These are phyloP conservation scores for Alternaria conjuncta DNA, from an alignment of 2,329 filamentous ascomycete species.

Conservation along the genomic window DNA sequence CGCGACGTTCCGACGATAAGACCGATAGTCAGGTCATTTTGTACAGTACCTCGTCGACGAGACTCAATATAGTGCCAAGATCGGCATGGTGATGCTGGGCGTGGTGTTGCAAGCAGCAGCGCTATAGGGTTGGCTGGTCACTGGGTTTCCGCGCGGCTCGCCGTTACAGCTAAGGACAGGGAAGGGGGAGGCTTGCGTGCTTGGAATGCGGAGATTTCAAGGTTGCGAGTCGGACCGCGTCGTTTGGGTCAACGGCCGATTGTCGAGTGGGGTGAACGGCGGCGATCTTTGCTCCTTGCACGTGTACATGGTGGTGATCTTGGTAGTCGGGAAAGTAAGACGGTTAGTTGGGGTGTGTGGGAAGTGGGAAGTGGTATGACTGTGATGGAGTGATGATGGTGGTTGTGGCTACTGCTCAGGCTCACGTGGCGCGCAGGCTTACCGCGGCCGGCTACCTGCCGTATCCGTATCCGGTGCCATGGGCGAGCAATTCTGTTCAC, in stretches of 20 bases:
- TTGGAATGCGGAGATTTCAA: neutral
- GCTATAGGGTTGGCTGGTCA: neutral
- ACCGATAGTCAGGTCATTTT: neutral
- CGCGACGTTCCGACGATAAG: neutral
- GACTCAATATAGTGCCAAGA: neutral
- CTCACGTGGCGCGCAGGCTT: neutral
- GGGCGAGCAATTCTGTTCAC: neutral
- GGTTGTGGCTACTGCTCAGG: neutral
- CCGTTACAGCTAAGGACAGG: neutral
- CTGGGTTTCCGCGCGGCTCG: neutral
- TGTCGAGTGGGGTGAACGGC: neutral
- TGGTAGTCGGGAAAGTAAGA: neutral
- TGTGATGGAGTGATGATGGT: neutral
- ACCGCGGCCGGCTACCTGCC: neutral
- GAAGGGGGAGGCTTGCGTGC: neutral
- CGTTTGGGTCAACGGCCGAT: neutral
- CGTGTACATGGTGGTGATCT: neutral
- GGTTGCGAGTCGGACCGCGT: neutral
- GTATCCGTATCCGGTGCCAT: neutral
- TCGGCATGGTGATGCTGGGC: neutral
- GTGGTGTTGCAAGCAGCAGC: neutral
- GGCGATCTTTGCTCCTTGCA: neutral
- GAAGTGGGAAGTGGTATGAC: neutral
- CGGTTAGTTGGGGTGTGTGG: neutral
- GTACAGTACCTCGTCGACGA: neutral